Base-by-base conservation (phyloP, 2,329 filamentous ascomycete genomes). In the Arthrinium phaeospermum region DNA sequence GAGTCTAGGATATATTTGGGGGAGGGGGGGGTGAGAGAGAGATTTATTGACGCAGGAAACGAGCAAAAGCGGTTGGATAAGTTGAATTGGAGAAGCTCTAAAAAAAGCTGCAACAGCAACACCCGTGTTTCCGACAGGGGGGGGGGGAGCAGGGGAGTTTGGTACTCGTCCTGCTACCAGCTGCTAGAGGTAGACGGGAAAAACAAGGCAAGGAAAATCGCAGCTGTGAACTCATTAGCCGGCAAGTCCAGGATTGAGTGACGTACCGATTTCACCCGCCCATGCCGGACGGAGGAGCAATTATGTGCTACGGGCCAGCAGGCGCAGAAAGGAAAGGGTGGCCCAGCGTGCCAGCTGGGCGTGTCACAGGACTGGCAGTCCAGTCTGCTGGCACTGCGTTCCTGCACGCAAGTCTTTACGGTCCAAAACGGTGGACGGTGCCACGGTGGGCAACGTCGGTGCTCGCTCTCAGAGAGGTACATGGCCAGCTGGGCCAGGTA, bases 241-340 rank as follows among this genome's bases (percentile, higher is more conserved):
- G 41, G 69, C 67, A 72, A 71, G n/a, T 30, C 61, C 53, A 41
- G 46, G 46, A 37, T 71, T 37, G 46, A 37, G 71, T 64, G 69
- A 64, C 69, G 51, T 45, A 71, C 69, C 69, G 69, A 71, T 67
- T 71, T 71, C 61, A 67, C 69, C 69, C 69, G 69, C 37, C 30
- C 53, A 61, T 61, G 53, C 53, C 53, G 53, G 19, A 61, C 16
- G 30, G 53, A 22, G 53, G 30, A 61, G 16, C 30, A 12, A 34
- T 30, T 24, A 16, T 19, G 12, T 27, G 27, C 24, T 6, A 57
- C 16, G 44, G 44, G 44, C 44, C 44, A 34, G 53, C 16, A 61
- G 19, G 19, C 53, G 37, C 19, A 19, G 51, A 34, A 57, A 57
- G 51, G 51, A 14, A 57, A 34, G 51, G 27, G 27, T 57, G 51